These are phyloP conservation scores for Dioszegia aurantiaca DNA, from an alignment of 768 basidiomycete species.

Conservation along the genomic window DNA sequence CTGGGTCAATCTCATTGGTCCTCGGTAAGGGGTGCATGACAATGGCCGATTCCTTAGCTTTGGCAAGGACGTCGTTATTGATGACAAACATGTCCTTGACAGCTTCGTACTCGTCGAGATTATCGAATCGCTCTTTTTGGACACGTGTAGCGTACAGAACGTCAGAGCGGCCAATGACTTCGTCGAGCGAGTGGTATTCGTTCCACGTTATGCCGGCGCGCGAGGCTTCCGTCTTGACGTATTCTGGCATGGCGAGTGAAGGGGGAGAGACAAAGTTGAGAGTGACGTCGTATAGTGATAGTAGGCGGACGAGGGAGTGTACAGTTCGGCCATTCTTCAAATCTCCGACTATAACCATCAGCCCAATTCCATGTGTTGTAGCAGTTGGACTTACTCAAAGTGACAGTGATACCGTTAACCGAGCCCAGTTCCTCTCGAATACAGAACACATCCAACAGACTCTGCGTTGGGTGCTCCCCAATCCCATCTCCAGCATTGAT, in stretches of 20 bases:
- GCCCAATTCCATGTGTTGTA: background rate
- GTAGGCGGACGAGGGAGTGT: slow-evolving; percentile 86
- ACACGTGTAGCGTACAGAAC: slow-evolving; percentile 95
- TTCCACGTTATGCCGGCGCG: slow-evolving; percentile 75
- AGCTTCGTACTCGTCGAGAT: slow-evolving; percentile 75
- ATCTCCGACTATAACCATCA: slow-evolving; percentile 66
- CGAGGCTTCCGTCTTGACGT: slow-evolving; percentile 75
- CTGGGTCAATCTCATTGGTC: slow-evolving; percentile 95
- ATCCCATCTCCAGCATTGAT: slow-evolving; percentile 96
- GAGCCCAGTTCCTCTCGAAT: slow-evolving; percentile 97
- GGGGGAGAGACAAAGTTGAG: slow-evolving; percentile 93
- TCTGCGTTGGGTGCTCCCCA: slow-evolving; percentile 87
- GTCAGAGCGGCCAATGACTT: slow-evolving; percentile 86
- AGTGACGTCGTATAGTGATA: slow-evolving; percentile 81
- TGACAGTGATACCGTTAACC: slow-evolving; percentile 89
- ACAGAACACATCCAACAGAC: slow-evolving; percentile 63
- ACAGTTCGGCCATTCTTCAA: slow-evolving; percentile 97
- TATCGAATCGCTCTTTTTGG: slow-evolving; percentile 88
- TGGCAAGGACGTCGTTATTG: slow-evolving; percentile 86
- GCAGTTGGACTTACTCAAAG: slow-evolving; percentile 44
- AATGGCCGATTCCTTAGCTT: slow-evolving; percentile 95
- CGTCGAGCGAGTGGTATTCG: slow-evolving; percentile 83
- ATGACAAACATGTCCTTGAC: slow-evolving; percentile 91
- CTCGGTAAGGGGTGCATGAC: slow-evolving; percentile 99
- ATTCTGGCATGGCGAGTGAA: slow-evolving; percentile 81